Evolutionary conservation across 768 basidiomycete species (phyloP), one percentile per base, ranked within the genome.

Genomic region (Suillus variegatus): DNA sequence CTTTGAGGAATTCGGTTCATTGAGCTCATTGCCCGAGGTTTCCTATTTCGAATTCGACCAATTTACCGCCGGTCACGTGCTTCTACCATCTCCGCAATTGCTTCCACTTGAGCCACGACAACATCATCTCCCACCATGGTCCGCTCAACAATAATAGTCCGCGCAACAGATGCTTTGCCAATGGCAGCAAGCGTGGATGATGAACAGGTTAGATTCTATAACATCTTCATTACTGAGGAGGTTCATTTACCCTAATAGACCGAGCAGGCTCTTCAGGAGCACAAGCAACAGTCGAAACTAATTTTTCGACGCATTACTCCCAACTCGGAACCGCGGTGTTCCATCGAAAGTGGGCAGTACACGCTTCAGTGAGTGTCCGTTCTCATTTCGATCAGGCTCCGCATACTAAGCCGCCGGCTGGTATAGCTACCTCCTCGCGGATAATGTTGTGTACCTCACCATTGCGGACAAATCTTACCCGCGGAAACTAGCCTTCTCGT

Each of bases 381-480:
- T 58, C 56, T 43, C 22, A n/a, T 44, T 63, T 68, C 28, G 6
- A 38, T 28, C 22, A n/a, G 25, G 61, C 36, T 47, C 41, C 44
- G 54, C 41, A 49, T 43, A 1, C 41, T 43, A 20, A 60, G 41
- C 58, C 43, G 47, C 64, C 60, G 65, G 68, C 65, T 67, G 60
- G 40, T 56, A 22, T 73, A 99, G 97, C 80, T 99, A 99, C 84
- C 88, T 98, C 70, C 97, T 99, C 70, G 77, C 87, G 51, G 91
- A 96, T 73, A 94, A 95, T 80, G 95, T 99, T 65, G 92, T 97
- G 62, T 99, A 95, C 80, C 84, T 99, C 68, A 91, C 93, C 65
- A 94, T 99, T 75, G 90, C 95, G 44, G 97, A 99, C 82, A 94
- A 95, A 76, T 96, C 95, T 5, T 98, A 98, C 80, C 95, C 95